Percentiles rank a stretch among this genome's conserved stretches.
Conservation (phyloP, 2,329 filamentous ascomycete genomes). For the Endocalyx cinctus region DNA sequence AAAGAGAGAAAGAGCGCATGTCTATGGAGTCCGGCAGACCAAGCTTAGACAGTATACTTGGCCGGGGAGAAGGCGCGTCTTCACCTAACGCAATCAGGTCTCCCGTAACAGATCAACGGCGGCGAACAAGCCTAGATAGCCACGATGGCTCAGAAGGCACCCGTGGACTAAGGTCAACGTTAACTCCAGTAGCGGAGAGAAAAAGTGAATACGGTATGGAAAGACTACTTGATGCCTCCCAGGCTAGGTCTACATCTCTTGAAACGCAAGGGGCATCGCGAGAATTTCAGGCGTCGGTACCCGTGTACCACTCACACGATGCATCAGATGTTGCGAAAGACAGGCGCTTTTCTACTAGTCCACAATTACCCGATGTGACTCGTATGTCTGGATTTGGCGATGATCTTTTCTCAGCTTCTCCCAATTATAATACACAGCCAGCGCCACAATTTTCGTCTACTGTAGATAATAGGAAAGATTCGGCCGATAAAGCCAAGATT, state of each 20-base stretch:
- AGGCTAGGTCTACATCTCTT: neutral
- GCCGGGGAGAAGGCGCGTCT: slow-evolving; percentile 20
- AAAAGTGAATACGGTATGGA: slow-evolving; percentile 57
- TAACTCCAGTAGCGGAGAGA: slow-evolving; percentile 53
- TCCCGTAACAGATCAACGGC: slow-evolving; percentile 19
- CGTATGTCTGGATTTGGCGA: slow-evolving; percentile 58
- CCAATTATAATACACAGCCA: slow-evolving; percentile 10
- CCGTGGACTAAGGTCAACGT: slow-evolving; percentile 33
- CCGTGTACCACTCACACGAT: neutral
- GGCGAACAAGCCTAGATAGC: slow-evolving; percentile 22
- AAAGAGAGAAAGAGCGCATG: slow-evolving; percentile 51
- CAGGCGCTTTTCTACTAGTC: slow-evolving; percentile 44
- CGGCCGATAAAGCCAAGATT: too few species aligned
- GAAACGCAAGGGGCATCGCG: neutral
- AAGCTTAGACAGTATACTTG: slow-evolving; percentile 47
- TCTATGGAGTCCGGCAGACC: slow-evolving; percentile 55
- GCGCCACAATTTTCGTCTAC: too few species aligned
- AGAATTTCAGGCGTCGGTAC: neutral
- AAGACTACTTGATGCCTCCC: slow-evolving; percentile 25
- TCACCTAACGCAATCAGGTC: slow-evolving; percentile 13
- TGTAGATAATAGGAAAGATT: too few species aligned
- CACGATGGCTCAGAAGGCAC: slow-evolving; percentile 32
- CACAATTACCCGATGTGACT: slow-evolving; percentile 52
- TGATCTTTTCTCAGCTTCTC: slow-evolving; percentile 45
- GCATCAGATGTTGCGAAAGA: slow-evolving; percentile 10